Conservation (phyloP, 306 rosid species). For the Chamaecrista fasciculata region DNA sequence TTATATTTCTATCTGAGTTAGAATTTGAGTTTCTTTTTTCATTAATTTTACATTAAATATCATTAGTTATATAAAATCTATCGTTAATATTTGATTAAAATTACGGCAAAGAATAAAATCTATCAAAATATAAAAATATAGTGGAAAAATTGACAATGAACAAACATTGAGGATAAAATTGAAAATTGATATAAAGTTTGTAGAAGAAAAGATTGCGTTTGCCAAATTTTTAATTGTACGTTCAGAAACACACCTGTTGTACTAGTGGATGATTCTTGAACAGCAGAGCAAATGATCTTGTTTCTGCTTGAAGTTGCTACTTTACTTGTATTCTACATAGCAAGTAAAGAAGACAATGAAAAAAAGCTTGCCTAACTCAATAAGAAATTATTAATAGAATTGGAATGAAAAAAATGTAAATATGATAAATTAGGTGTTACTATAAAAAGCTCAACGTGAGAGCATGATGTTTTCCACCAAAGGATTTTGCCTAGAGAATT, state of each 20-base stretch:
- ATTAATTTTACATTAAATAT: no score
- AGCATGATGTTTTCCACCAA: background rate
- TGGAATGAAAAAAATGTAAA: background rate
- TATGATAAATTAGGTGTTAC: no score
- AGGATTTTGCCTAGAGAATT: background rate
- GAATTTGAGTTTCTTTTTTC: no score
- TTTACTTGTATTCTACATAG: conserved; percentile 45
- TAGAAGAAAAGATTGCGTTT: no score
- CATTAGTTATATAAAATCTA: no score
- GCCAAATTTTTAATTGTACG: background rate
- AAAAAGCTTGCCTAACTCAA: background rate
- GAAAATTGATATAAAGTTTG: no score
- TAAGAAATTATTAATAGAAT: background rate
- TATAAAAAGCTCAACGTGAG: background rate
- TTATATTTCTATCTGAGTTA: no score
- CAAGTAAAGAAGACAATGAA: conserved; percentile 19
- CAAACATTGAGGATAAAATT: no score
- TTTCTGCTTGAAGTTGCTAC: conserved; percentile 34
- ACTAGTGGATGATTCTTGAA: conserved; percentile 80
- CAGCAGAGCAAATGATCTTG: conserved; percentile 63
- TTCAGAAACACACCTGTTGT: conserved; percentile 52
- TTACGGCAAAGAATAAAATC: no score
- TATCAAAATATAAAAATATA: no score
- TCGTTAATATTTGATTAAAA: no score
- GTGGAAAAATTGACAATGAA: no score